Conservation (phyloP, 2,329 filamentous ascomycete genomes). For the Ascochyta viciae-villosae region DNA sequence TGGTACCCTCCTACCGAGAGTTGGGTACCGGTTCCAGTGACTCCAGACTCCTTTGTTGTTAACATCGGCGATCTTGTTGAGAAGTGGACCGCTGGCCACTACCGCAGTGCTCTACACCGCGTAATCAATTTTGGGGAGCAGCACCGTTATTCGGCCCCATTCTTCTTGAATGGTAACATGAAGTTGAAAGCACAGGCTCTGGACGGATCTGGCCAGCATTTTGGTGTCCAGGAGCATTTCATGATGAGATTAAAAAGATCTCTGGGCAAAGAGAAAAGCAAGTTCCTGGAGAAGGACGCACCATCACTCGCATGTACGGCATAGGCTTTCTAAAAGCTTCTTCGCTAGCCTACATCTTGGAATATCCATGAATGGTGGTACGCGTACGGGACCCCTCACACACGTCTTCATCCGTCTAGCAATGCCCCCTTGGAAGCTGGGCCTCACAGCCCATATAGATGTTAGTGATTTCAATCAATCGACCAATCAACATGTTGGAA, state of each 20-base stretch:
- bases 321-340: no score
- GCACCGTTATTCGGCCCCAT: slow-evolving; percentile 3
- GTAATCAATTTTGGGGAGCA: slow-evolving; percentile 14
- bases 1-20: slow-evolving; percentile 9
- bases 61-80: slow-evolving; percentile 18
- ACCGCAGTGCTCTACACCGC: slow-evolving; percentile 16
- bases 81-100: slow-evolving; percentile 18
- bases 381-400: no score
- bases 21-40: slow-evolving; percentile 17
- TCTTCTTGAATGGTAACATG: slow-evolving; percentile 9
- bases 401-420: no score
- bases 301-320: not conserved
- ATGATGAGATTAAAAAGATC: slow-evolving; percentile 7
- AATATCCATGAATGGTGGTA: no score
- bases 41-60: slow-evolving; percentile 9
- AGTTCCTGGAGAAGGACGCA: slow-evolving; percentile 1
- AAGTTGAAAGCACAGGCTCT: not conserved
- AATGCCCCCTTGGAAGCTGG: no score
- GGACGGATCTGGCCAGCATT: not conserved
- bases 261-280: slow-evolving; percentile 2
- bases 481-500: no score
- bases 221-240: slow-evolving; percentile 5
- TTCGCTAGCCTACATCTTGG: no score
- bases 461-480: no score
- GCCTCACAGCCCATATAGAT: no score